Evolutionary conservation across 1,284 basidiomycete species (phyloP), one percentile per base, ranked within the genome.

Genomic region (Earliella scabrosa): DNA sequence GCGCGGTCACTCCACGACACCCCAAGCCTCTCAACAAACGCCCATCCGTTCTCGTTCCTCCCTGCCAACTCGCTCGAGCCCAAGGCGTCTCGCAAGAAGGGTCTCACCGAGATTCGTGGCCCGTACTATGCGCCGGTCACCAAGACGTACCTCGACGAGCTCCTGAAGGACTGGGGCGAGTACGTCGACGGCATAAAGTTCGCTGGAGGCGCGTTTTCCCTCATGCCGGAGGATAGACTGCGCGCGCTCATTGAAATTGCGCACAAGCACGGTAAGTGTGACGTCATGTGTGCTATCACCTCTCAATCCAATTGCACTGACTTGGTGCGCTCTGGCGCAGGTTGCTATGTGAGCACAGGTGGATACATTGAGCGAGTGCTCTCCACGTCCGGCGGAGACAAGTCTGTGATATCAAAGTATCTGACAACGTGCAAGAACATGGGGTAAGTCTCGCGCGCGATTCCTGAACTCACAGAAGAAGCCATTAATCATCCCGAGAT

Each of bases 181-280:
- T 79, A 74, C 54, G 76, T 78, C 27, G 78, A 81, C 52, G 76
- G 79, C 0, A 66, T 80, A 50, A 80, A 81, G 64, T 79, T 79
- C 56, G 77, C 78, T 4, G 78, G 78, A 1, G 78, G 78, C 14
- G 72, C 75, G 0, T 79, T 80, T 65, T 72, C 72, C 36, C 68
- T 78, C 40, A 77, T 81, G 73, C 78, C 78, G 0, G 70, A 70
- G 63, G 72, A 75, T 2, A 63, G 72, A 45, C 60, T 79, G 56
- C 70, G 62, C 18, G 66, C 54, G 7, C 54, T 78, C 45, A 77
- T 79, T 50, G 73, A 79, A 21, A 68, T 71, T 10, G 72, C 74
- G 2, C 77, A 79, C 62, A 72, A 74, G 49, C 75, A 77, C 60
- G 70, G 72, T 72, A 44, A 31, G n/a, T n/a, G 67, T 21, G 10